Evolutionary conservation across 495 filamentous ascomycete genomes (phyloP).

Genomic region (Pyrenula aspistea): DNA sequence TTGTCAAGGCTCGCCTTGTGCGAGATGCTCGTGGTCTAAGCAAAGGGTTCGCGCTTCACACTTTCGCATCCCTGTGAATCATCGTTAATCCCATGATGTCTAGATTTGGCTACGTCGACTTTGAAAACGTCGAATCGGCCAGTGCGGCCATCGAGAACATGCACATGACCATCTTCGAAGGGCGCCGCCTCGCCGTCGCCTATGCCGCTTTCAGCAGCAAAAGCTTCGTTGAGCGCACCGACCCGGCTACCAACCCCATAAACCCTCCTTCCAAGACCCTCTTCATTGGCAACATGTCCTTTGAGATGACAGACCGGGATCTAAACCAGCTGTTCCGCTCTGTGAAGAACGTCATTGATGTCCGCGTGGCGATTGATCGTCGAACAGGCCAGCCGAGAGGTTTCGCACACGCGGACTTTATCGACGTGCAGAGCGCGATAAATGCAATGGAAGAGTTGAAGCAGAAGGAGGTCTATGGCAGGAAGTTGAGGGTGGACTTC

Average conservation of each 20-base stretch:
- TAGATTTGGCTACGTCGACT: slow-evolving; percentile 75
- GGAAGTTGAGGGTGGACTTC: slow-evolving; percentile 57
- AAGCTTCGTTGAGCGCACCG: neutral
- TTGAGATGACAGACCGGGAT: slow-evolving; percentile 79
- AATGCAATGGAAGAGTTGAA: slow-evolving; percentile 43
- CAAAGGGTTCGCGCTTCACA: slow-evolving; percentile 58
- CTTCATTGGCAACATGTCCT: slow-evolving; percentile 83
- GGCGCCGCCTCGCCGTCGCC: slow-evolving; percentile 59
- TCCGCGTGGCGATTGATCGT: slow-evolving; percentile 83
- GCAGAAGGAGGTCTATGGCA: slow-evolving; percentile 49
- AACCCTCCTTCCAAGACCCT: slow-evolving; percentile 50
- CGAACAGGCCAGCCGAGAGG: slow-evolving; percentile 78
- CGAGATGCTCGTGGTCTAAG: slow-evolving; percentile 65
- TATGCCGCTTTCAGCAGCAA: slow-evolving; percentile 27
- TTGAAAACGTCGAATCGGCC: slow-evolving; percentile 42
- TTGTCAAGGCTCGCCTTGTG: slow-evolving; percentile 43
- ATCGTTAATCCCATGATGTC: slow-evolving; percentile 11
- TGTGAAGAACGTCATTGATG: slow-evolving; percentile 60
- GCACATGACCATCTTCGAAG: slow-evolving; percentile 63
- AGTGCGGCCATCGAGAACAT: slow-evolving; percentile 48
- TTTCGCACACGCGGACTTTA: slow-evolving; percentile 84
- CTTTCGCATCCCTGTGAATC: neutral
- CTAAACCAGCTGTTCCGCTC: slow-evolving; percentile 69
- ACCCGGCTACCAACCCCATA: neutral
- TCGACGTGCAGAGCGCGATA: slow-evolving; percentile 47